Evolutionary conservation across 139 green algal genomes (phyloP), one percentile per base, ranked within the genome.

Genomic region (Chlorella sp.): DNA sequence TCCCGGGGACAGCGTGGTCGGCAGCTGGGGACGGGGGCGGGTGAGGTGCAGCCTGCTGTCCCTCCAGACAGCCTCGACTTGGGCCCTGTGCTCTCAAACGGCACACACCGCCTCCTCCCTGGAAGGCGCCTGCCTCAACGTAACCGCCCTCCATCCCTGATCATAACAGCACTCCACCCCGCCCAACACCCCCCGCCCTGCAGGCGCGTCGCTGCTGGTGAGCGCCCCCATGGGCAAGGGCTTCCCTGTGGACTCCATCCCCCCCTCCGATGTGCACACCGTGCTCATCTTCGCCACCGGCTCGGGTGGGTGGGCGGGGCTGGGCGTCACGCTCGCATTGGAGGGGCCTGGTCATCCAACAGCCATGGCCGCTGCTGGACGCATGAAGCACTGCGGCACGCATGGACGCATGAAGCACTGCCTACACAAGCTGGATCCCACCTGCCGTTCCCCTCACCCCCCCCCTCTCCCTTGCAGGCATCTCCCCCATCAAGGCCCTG

Each of bases 221-320:
- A 94, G 87, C 56, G 73, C 85, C 17, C 89, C 94, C 3, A 94
- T 95, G 91, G 94, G 95, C 76, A 96, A 96, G 75, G 96, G 96
- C 40, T 99, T 99, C 87, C 88, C 90, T 13, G 80, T 98, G 32
- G 95, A 98, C 38, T 84, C 84, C 14, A 91, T 97, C 38, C 91
- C 96, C 28, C 80, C 92, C 16, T 84, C 87, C 0, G 73, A 94
- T 14, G 88, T 92, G 81, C 84, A 82, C 20, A 93, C 88, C 26
- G 81, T 97, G 14, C 81, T 96, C 40, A 82, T 98, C 43, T 97
- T 98, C 83, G 94, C 94, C 54, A 98, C 95, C 20, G 90, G 90
- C 17, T 87, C 87, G 40, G 87, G 84, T 65, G 82, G 4, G 82
- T 24, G 32, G n/a, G 60, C 24, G 64, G 17, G 4, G 51, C 16